Base-by-base conservation (phyloP, 192 early-diverging fungal genomes). In the Gryganskiella cystojenkinii region DNA sequence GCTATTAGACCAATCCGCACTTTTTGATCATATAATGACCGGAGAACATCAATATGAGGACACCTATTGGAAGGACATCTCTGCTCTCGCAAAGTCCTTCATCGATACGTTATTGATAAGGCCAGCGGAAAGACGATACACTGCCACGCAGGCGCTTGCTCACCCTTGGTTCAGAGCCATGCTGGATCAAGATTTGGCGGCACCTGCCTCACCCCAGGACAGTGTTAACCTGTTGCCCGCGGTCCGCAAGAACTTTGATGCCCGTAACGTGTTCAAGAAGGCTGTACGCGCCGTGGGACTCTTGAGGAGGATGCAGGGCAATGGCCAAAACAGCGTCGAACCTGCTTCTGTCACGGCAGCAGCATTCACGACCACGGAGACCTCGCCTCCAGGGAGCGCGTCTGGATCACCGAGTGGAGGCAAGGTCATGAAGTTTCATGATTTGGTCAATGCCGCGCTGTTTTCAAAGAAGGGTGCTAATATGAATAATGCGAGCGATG, bases 61-160 rank as follows among this genome's bases (percentile, higher is more conserved):
- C 51, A 86, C 85, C 44, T 93, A 88, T 81, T 93, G 92, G 92
- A 84, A 80, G 52, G 94, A 95, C 50, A 92, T 98, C 61, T 96
- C 95, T 0, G 88, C 85, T 27, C 52, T 68, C 61, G 93, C 92
- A 67, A 93, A 91, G 70, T 86, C 89, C 70, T 88, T 95, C 61
- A 92, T 95, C 61, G 86, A 90, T 47, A 76, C 80, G 46, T 76
- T 92, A 22, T 67, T 95, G 35, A 83, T 86, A 17, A 85, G 93
- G 33, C 84, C 94, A 60, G 93, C 94, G 2, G 43, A 72, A 44
- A 73, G 83, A 35, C 94, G 96, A 43, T 83, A 94, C 66, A 95
- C 95, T 5, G 93, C 90, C 22, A 81, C 83, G 19, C 84, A 97
- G 64, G 96, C 96, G 0, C 81, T 97, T 15, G 33, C 78, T 22